Conservation (phyloP, 208 protist genomes). For the Angomonas ambiguus region DNA sequence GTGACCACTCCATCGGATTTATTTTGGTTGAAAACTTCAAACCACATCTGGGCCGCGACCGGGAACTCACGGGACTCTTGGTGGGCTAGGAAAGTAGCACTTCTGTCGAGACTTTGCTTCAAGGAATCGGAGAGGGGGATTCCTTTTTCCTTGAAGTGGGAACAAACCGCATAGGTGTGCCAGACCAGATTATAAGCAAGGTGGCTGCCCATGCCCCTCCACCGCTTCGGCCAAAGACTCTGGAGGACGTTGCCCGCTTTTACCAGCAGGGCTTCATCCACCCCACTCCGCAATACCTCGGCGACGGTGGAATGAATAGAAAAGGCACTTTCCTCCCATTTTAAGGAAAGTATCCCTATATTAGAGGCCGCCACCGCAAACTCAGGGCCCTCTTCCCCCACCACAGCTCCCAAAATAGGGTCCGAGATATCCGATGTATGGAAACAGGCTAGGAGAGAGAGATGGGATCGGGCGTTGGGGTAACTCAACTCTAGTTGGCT, state of each 20-base stretch:
- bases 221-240: conserved; percentile 69
- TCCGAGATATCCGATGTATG: conserved; percentile 55
- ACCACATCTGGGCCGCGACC: conserved; percentile 70
- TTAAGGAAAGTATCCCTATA: conserved; percentile 51
- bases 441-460: conserved; percentile 54
- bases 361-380: conserved; percentile 39
- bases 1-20: conserved; percentile 2
- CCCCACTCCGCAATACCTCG: conserved; percentile 22
- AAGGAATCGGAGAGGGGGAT: conserved; percentile 30
- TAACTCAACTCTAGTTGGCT: conserved; percentile 29
- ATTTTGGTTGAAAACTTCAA: conserved; percentile 18
- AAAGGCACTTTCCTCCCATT: conserved; percentile 65
- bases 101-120: conserved; percentile 52
- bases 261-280: conserved; percentile 11
- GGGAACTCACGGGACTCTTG: conserved; percentile 45
- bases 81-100: conserved; percentile 65
- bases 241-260: conserved; percentile 29
- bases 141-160: conserved; percentile 18
- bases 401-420: conserved; percentile 37
- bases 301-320: conserved; percentile 59
- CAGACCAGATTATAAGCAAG: conserved; percentile 59
- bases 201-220: conserved; percentile 55
- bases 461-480: conserved; percentile 24
- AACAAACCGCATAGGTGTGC: conserved; percentile 53
- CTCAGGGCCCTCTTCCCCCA: conserved; percentile 31